Evolutionary conservation across 177 flowering plant genomes (phyloP), one percentile per base, ranked within the genome.

Genomic region (Vitis hybrid): DNA sequence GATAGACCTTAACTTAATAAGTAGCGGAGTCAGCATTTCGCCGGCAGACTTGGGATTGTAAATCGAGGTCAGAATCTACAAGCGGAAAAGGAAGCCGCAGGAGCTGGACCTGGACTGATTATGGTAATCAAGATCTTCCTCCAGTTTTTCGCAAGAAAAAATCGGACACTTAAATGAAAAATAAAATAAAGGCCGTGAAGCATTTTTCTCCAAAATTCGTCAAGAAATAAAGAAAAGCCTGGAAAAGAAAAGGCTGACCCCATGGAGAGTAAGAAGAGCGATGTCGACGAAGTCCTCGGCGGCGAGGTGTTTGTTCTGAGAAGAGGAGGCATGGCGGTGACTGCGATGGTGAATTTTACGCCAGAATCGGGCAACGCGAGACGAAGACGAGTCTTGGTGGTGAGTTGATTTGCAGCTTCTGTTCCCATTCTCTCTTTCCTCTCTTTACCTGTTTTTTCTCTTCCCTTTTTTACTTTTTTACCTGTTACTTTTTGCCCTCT

Each of bases 201-300:
- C 17, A 17, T 57, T 17, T 57, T 5, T 17, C 21, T 57, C 7
- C 20, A 2, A 17, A n/a, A 4, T 4, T 20, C 60, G 9, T 30
- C 18, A 1, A 53, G 35, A 20, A n/a, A 24, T 12, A 67, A 56
- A 49, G 9, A 17, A 66, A 51, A 53, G 21, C 21, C 21, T 8
- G 14, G 50, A 32, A 64, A 11, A 13, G 12, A 48, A 50, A 9
- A 8, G 27, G 9, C 71, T 18, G 80, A 93, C 98, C 17, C 77
- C 9, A 64, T 81, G 68, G 65, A 93, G 75, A 57, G 76, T 76
- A 78, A 93, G 67, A 61, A 86, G 86, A 69, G 93, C 97, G 75
- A 93, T 90, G 63, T 97, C 98, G 46, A 87, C 83, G 82, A 93
- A 90, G 80, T 91, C 91, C 14, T 88, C 90, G 4, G 76, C 80